Conservation (phyloP, 768 basidiomycete species). For the Kwoniella botswanensis region DNA sequence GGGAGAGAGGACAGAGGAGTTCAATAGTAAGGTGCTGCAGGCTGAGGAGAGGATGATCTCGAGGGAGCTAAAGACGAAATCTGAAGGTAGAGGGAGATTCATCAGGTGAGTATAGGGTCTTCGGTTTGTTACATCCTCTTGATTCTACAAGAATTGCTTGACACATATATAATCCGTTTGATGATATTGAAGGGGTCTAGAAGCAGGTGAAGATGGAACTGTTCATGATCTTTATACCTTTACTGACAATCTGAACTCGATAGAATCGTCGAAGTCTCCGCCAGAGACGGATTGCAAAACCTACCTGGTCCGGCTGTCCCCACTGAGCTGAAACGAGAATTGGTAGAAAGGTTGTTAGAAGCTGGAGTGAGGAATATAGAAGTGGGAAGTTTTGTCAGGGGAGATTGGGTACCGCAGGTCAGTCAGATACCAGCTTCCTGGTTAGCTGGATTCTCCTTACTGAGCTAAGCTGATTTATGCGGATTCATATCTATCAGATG, state of each 20-base stretch:
- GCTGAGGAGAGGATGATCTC: constrained; percentile 24
- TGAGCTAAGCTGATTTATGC: neutral
- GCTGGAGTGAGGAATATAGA: constrained; percentile 77
- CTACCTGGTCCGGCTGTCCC: constrained; percentile 72
- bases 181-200: neutral
- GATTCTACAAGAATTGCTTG: too few relatives aligned
- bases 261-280: constrained; percentile 84
- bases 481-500: constrained; percentile 66
- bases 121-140: too few relatives aligned
- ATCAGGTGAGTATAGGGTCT: constrained; percentile 10
- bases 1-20: neutral
- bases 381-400: constrained; percentile 87
- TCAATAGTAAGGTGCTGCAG: constrained; percentile 12
- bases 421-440: constrained; percentile 19
- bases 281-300: constrained; percentile 90
- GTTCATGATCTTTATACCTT: too few relatives aligned
- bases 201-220: too few relatives aligned
- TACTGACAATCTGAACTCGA: neutral
- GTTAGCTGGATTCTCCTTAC: too few relatives aligned
- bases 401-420: constrained; percentile 92
- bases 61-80: constrained; percentile 18
- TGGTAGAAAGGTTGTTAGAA: constrained; percentile 73
- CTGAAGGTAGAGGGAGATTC: constrained; percentile 14
- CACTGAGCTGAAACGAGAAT: constrained; percentile 74
- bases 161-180: neutral